Base-by-base conservation (phyloP, 1,284 basidiomycete genomes). In the Phenoliferia sp. region DNA sequence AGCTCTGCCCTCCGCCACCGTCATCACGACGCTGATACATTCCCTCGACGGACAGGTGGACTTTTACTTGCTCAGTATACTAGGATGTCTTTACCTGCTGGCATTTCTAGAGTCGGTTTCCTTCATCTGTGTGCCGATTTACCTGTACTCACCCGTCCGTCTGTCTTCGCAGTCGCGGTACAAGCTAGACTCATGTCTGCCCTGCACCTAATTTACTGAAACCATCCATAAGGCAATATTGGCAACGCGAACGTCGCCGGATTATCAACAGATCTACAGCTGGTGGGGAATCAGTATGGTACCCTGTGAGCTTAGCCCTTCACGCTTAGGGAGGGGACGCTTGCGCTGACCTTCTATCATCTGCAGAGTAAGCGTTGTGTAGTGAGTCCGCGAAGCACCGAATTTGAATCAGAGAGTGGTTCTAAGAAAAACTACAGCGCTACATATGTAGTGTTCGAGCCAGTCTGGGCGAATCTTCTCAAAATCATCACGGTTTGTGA, bases 371-470 rank as follows among this genome's bases (percentile, higher is more conserved):
- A 22, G 19, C 1, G 15, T 52, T 17, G n/a, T 48, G 15, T 50
- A 39, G 48, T 52, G 48, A 44, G 39, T 22, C 39, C 39, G 12
- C 39, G 15, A n/a, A n/a, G n/a, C 48, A 26, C 17, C 48, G 48
- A 19, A n/a, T 26, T 19, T 52, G 12, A 22, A 44, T 22, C 12
- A 44, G 12, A 44, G 39, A 44, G 39, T 44, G 39, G 39, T 12
- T 12, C 22, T 12, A 22, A 44, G 12, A 1, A 3, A 22, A 52
- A 4, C 9, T 32, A 29, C 48, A 29, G 33, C 26, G 52, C 57
- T 0, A 68, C 67, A n/a, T 69, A 67, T 35, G 68, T 69, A 17
- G 35, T 62, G 2, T 67, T 67, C 39, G 65, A 67, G 32, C 65
- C 68, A 0, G 19, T 67, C 26, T 69, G 22, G 50, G 33, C 52